These are phyloP conservation scores for Amylocystis lapponica DNA, from an alignment of 768 basidiomycete genomes.

Conservation along the genomic window DNA sequence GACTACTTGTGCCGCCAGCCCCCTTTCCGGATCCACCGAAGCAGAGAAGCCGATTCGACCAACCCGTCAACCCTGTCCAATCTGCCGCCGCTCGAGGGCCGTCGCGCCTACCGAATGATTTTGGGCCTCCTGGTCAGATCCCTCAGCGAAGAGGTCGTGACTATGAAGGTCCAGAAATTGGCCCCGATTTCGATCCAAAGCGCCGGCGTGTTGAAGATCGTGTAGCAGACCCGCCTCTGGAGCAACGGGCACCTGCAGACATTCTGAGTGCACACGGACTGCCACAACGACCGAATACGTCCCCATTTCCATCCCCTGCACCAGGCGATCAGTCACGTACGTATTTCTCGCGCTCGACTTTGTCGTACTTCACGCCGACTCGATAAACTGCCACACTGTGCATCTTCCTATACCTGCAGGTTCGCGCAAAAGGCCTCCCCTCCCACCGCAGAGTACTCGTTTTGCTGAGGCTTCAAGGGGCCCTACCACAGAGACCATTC, in stretches of 20 bases:
- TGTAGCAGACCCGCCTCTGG: slow-evolving; percentile 2
- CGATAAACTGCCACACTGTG: slow-evolving; percentile 21
- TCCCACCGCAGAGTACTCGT: slow-evolving; percentile 39
- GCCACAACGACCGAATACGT: slow-evolving; percentile 8
- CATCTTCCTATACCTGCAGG: slow-evolving; percentile 10
- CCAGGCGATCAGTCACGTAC: slow-evolving; percentile 18
- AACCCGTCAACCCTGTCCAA: slow-evolving; percentile 1
- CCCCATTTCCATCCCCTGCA: slow-evolving; percentile 2
- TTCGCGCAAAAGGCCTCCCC: slow-evolving; percentile 34
- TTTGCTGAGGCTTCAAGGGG: not conserved
- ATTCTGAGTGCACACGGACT: slow-evolving; percentile 4
- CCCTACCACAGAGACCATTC: not conserved
- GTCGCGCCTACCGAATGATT: not conserved
- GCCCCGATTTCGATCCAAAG: slow-evolving; percentile 13
- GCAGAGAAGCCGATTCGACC: slow-evolving; percentile 5
- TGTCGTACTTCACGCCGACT: slow-evolving; percentile 18
- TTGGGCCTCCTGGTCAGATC: slow-evolving; percentile 4
- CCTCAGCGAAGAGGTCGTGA: slow-evolving; percentile 19
- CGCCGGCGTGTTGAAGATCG: slow-evolving; percentile 18
- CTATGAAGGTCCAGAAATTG: slow-evolving; percentile 4
- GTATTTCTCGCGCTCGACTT: slow-evolving; percentile 27
- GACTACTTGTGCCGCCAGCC: not conserved
- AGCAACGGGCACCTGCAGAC: slow-evolving; percentile 4
- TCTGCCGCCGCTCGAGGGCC: not conserved
- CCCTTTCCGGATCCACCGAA: slow-evolving; percentile 1